Conservation (phyloP, 768 basidiomycete genomes). For the Tylopilus sp. region DNA sequence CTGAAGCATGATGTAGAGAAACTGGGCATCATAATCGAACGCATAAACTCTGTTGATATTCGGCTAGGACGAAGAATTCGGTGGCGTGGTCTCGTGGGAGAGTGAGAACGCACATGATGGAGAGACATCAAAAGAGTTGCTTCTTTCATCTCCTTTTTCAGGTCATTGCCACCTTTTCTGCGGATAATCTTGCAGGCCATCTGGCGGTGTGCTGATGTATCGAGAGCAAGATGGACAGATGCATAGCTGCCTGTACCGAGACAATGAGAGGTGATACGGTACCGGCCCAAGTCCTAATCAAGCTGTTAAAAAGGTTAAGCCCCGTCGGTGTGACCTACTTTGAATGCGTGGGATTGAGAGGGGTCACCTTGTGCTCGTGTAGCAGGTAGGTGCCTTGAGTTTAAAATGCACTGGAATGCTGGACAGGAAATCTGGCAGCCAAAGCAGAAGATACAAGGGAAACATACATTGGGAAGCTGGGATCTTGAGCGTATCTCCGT, state of each 20-base stretch:
- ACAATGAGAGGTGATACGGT: constrained; percentile 73
- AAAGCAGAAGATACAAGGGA: background rate
- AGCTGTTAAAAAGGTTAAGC: background rate
- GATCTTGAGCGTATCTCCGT: constrained; percentile 67
- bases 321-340: constrained; percentile 35
- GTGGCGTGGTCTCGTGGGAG: background rate
- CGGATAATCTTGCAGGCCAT: constrained; percentile 84
- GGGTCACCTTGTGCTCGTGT: constrained; percentile 60
- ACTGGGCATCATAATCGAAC: constrained; percentile 58
- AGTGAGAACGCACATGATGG: constrained; percentile 55
- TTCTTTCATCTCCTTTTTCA: constrained; percentile 67
- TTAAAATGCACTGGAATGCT: constrained; percentile 68
- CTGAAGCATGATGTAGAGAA: constrained; percentile 82
- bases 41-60: constrained; percentile 79
- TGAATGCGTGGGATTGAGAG: constrained; percentile 49
- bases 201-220: constrained; percentile 59
- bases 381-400: constrained; percentile 48
- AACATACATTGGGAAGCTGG: constrained; percentile 59
- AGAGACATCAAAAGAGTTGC: constrained; percentile 68
- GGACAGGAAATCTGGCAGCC: background rate
- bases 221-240: constrained; percentile 75
- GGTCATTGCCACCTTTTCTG: constrained; percentile 43
- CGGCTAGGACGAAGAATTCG: constrained; percentile 45
- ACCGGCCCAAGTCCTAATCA: constrained; percentile 57
- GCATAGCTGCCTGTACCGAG: constrained; percentile 82